A percentile compares a stretch with the other conserved stretches of the same genome.
These are phyloP conservation scores for Cryptococcus hybrid DNA, from an alignment of 1,284 basidiomycete species.

Conservation along the genomic window DNA sequence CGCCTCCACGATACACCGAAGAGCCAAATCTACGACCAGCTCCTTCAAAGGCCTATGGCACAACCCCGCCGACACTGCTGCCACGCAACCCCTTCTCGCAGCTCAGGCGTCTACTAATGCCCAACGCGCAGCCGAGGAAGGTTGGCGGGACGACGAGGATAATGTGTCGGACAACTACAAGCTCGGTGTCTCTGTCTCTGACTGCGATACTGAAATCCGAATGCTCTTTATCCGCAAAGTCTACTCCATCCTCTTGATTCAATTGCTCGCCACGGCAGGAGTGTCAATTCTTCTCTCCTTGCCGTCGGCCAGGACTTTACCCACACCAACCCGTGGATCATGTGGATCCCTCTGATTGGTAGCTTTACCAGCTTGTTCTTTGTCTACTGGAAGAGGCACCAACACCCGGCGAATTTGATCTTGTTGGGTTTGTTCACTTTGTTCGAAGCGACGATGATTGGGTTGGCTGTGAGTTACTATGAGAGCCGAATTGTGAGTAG, in stretches of 20 bases:
- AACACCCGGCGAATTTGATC: slow-evolving; percentile 53
- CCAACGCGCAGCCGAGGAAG: slow-evolving; percentile 45
- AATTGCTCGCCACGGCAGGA: slow-evolving; percentile 38
- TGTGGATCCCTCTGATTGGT: slow-evolving; percentile 45
- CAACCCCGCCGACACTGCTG: slow-evolving; percentile 16
- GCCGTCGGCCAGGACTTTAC: slow-evolving; percentile 37
- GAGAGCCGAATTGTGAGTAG: slow-evolving; percentile 44
- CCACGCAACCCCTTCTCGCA: slow-evolving; percentile 30
- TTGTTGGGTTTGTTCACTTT: slow-evolving; percentile 54
- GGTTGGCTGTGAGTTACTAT: slow-evolving; percentile 48
- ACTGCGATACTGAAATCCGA: slow-evolving; percentile 48
- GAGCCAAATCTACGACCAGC: slow-evolving; percentile 4
- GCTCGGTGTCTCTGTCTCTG: slow-evolving; percentile 46
- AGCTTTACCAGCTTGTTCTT: slow-evolving; percentile 43
- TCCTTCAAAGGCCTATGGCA: slow-evolving; percentile 6
- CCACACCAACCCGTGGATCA: slow-evolving; percentile 42
- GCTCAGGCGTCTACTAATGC: slow-evolving; percentile 18
- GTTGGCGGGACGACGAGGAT: slow-evolving; percentile 38
- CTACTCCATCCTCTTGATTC: slow-evolving; percentile 46
- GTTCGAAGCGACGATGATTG: slow-evolving; percentile 53
- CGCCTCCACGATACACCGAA: slow-evolving; percentile 15
- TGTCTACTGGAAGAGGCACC: slow-evolving; percentile 50
- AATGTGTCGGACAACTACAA: slow-evolving; percentile 47
- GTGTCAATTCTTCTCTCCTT: slow-evolving; percentile 33
- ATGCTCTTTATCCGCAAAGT: slow-evolving; percentile 50